These are phyloP conservation scores for Ganoderma multipileum DNA, from an alignment of 1,284 basidiomycete species.

Conservation along the genomic window DNA sequence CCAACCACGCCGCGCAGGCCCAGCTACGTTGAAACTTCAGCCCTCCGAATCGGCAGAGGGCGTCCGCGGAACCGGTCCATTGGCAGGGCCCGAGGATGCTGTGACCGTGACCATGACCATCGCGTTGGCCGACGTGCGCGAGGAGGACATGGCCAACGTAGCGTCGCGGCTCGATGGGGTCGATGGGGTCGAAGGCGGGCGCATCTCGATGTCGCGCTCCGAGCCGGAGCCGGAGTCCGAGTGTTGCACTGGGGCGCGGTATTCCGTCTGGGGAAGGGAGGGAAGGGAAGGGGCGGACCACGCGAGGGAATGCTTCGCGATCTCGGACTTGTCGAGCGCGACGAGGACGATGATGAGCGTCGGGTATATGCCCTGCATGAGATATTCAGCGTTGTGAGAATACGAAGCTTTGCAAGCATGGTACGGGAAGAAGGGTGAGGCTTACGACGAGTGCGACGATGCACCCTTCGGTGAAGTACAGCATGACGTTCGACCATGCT, in stretches of 20 bases:
- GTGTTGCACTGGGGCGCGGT: not conserved
- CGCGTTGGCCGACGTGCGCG: too few relatives aligned
- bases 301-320: not conserved
- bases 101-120: too few relatives aligned
- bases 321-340: constrained; percentile 10
- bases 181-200: too few relatives aligned
- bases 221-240: not conserved
- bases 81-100: too few relatives aligned
- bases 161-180: too few relatives aligned
- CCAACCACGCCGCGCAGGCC: too few relatives aligned
- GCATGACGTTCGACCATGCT: not conserved
- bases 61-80: too few relatives aligned
- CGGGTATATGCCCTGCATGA: constrained; percentile 11
- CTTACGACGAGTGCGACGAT: not conserved
- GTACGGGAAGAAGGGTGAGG: not conserved
- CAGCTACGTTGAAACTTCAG: too few relatives aligned
- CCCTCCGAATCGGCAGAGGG: too few relatives aligned
- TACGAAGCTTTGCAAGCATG: not conserved
- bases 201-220: not conserved
- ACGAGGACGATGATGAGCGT: constrained; percentile 18
- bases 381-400: not conserved
- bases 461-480: constrained; percentile 1
- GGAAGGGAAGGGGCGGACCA: not conserved
- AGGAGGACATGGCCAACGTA: too few relatives aligned
- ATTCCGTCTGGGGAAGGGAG: not conserved